phyloP scores from a whole-genome alignment of 805 yeast species.

The Ascoidea rubescens region DNA sequence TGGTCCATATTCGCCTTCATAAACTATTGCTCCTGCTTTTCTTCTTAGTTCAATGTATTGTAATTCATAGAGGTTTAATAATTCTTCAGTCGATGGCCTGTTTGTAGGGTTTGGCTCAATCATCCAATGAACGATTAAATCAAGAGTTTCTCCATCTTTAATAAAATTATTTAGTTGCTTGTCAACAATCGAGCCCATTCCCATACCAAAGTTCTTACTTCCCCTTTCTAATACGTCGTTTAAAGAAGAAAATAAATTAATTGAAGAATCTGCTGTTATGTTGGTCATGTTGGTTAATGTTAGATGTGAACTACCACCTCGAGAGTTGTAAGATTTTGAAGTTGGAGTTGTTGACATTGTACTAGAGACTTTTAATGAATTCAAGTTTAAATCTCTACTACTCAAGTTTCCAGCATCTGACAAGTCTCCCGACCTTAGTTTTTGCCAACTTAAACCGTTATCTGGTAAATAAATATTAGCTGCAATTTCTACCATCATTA shows the following conservation, averaged over 20 bases:
- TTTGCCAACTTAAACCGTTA: conserved; percentile 94
- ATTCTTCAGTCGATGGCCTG: conserved; percentile 67
- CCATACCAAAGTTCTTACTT: not conserved
- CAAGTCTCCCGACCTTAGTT: conserved; percentile 84
- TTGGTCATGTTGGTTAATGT: conserved; percentile 1
- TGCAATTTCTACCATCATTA: conserved; percentile 88
- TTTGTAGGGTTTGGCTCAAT: conserved; percentile 67
- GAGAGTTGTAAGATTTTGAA: not conserved
- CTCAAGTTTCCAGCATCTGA: conserved; percentile 87
- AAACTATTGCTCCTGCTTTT: conserved; percentile 86
- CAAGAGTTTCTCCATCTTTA: conserved; percentile 60
- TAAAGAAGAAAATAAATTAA: not conserved
- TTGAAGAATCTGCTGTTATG: not conserved
- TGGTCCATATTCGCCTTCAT: conserved; percentile 93
- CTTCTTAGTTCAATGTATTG: conserved; percentile 65
- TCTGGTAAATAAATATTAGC: conserved; percentile 92
- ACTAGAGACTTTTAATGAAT: conserved; percentile 10
- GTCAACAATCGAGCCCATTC: no score
- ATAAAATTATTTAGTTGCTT: conserved; percentile 29
- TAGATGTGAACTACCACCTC: not conserved
- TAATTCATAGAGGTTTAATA: conserved; percentile 59
- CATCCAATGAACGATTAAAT: conserved; percentile 77
- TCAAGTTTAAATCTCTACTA: conserved; percentile 44
- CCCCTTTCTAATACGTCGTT: not conserved
- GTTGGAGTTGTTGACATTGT: conserved; percentile 1